Percentiles rank a stretch among this genome's conserved stretches.
phyloP scores from a whole-genome alignment of 306 rosid species.

The Lagenaria siceraria region DNA sequence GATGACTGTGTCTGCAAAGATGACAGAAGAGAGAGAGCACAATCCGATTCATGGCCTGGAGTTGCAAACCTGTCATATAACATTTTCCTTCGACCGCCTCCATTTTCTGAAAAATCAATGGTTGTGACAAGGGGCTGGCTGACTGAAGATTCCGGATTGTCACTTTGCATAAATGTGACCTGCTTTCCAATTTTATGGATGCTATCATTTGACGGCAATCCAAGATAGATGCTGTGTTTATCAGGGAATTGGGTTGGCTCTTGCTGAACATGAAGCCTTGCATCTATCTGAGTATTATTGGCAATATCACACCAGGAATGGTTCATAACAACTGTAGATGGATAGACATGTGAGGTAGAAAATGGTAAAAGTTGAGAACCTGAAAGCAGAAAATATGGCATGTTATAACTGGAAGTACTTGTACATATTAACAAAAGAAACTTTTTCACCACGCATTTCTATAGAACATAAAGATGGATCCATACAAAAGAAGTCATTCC shows the following conservation, averaged over 20 bases:
- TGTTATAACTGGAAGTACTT: not conserved
- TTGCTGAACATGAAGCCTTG: constrained; percentile 22
- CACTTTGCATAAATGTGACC: constrained; percentile 27
- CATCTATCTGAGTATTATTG: constrained; percentile 31
- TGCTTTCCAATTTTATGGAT: constrained; percentile 38
- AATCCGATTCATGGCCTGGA: constrained; percentile 36
- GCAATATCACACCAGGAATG: constrained; percentile 42
- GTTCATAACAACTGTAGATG: constrained; percentile 23
- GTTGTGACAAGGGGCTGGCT: constrained; percentile 31
- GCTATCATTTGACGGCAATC: constrained; percentile 11
- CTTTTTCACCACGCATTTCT: not conserved
- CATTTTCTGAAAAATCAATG: constrained; percentile 33
- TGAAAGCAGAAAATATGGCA: constrained; percentile 16
- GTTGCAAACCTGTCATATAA: constrained; percentile 33
- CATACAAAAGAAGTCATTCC: not conserved
- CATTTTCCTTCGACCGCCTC: constrained; percentile 15
- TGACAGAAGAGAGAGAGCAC: constrained; percentile 99
- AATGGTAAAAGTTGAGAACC: constrained; percentile 63
- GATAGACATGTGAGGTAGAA: constrained; percentile 33
- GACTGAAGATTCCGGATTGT: constrained; percentile 21
- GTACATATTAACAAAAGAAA: not conserved
- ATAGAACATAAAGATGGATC: not conserved
- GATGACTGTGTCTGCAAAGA: constrained; percentile 58
- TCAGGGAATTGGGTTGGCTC: not conserved
- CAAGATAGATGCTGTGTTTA: not conserved